Percentiles rank a stretch among this genome's conserved stretches.
Conservation (phyloP, 176 grass and related monocot species). For the Bolboschoenus planiculmis region DNA sequence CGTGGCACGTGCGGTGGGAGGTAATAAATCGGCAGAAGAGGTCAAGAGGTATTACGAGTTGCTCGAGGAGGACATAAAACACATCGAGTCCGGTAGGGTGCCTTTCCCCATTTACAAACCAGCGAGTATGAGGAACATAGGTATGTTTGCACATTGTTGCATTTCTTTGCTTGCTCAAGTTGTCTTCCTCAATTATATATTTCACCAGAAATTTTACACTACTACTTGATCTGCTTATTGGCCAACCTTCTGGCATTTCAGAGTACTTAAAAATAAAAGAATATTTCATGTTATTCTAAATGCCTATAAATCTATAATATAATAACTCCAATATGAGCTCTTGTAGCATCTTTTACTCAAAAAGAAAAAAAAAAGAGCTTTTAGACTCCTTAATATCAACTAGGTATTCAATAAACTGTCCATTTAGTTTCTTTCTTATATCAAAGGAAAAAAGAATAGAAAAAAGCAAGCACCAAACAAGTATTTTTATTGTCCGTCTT, state of each 20-base stretch:
- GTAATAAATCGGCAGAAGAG: constrained; percentile 45
- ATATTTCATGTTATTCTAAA: background rate
- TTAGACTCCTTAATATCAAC: no score
- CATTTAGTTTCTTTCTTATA: background rate
- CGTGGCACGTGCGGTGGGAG: constrained; percentile 52
- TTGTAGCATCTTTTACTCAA: no score
- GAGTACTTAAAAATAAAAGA: background rate
- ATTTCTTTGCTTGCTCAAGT: background rate
- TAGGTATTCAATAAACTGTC: background rate
- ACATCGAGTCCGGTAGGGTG: constrained; percentile 40
- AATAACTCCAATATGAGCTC: background rate
- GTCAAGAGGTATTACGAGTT: constrained; percentile 48
- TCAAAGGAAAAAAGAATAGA: no score
- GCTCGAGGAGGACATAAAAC: constrained; percentile 40
- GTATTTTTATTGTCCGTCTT: background rate
- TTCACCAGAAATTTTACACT: background rate
- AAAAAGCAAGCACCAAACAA: background rate
- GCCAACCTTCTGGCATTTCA: background rate
- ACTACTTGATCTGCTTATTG: background rate
- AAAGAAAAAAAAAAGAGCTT: no score
- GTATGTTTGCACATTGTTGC: background rate
- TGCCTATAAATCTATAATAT: background rate
- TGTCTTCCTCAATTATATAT: background rate
- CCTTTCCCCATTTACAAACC: constrained; percentile 38
- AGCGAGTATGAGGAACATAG: constrained; percentile 12